These are phyloP conservation scores for Calophaca sinica DNA, from an alignment of 306 rosid genomes.

Conservation along the genomic window DNA sequence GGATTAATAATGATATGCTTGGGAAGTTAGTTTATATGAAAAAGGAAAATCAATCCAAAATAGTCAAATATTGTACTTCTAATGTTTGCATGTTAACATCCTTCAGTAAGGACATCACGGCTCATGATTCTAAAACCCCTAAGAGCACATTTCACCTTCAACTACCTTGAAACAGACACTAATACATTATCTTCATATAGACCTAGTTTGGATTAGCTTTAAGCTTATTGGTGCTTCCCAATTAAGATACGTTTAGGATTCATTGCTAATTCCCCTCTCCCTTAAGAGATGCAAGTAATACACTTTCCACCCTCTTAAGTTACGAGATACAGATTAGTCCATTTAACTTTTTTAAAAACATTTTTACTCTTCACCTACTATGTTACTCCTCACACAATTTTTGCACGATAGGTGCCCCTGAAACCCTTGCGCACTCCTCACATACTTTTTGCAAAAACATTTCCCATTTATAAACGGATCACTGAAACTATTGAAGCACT, in stretches of 20 bases:
- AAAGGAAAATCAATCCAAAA: not conserved
- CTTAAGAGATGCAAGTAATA: too few species aligned
- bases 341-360: too few species aligned
- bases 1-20: not conserved
- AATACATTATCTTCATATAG: not conserved
- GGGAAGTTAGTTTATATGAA: not conserved
- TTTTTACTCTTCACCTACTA: too few species aligned
- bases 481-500: not conserved
- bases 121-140: not conserved
- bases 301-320: too few species aligned
- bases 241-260: not conserved
- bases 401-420: too few species aligned
- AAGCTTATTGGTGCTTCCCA: not conserved
- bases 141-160: not conserved
- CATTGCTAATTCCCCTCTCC: not conserved
- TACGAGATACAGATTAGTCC: too few species aligned
- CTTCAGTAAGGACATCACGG: not conserved
- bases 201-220: not conserved
- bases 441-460: not conserved
- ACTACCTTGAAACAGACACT: conserved; percentile 1
- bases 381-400: too few species aligned
- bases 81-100: not conserved
- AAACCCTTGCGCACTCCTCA: not conserved
- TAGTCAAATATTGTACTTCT: not conserved
- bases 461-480: not conserved